These are phyloP conservation scores for Plasmodium ovale DNA, from an alignment of 169 alveolate genomes.

Conservation along the genomic window DNA sequence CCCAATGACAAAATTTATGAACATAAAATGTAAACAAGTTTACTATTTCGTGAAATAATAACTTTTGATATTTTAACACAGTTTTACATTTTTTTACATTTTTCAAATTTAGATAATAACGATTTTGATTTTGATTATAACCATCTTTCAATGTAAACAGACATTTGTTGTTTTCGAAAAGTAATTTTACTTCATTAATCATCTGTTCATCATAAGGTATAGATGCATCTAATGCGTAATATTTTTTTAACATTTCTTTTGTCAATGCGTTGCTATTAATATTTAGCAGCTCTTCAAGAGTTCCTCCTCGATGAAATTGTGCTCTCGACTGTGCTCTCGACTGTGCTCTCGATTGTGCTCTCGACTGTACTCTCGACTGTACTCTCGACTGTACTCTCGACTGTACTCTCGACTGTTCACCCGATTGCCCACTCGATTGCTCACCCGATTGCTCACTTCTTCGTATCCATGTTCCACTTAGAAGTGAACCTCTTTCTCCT, in stretches of 20 bases:
- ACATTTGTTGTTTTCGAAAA: conserved; percentile 23
- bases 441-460: neutral
- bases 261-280: conserved; percentile 16
- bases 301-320: too few relatives aligned
- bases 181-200: neutral
- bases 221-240: conserved; percentile 25
- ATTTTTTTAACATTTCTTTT: conserved; percentile 45
- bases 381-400: too few relatives aligned
- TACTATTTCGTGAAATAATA: conserved; percentile 42
- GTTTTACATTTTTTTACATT: conserved; percentile 42
- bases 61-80: conserved; percentile 19
- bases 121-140: conserved; percentile 9
- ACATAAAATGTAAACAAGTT: conserved; percentile 67
- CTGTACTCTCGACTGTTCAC: neutral
- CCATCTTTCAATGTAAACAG: conserved; percentile 47
- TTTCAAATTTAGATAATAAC: conserved; percentile 36
- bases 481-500: neutral
- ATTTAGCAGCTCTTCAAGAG: conserved; percentile 22
- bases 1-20: conserved; percentile 65
- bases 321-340: too few relatives aligned
- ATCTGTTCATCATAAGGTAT: conserved; percentile 17
- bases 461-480: neutral
- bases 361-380: too few relatives aligned
- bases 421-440: neutral
- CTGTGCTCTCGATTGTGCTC: too few relatives aligned